These are phyloP conservation scores for Trichoderma brevicompactum DNA, from an alignment of 2,329 filamentous ascomycete genomes.

Conservation along the genomic window DNA sequence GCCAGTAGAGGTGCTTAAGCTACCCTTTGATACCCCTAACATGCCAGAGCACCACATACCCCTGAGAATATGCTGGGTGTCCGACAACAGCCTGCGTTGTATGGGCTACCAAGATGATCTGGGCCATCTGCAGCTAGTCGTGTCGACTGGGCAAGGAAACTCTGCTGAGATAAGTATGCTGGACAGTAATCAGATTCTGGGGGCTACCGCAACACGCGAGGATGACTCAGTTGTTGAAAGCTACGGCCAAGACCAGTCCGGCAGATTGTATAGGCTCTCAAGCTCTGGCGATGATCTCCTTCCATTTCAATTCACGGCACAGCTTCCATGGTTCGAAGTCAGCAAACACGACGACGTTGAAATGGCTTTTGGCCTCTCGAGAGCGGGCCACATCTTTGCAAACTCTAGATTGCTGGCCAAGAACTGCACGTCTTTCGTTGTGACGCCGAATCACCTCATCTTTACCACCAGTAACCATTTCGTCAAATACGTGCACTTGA, in stretches of 20 bases:
- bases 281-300: constrained; percentile 42
- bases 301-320: constrained; percentile 47
- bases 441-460: constrained; percentile 81
- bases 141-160: constrained; percentile 31
- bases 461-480: constrained; percentile 92
- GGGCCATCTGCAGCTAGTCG: constrained; percentile 34
- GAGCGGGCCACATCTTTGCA: constrained; percentile 77
- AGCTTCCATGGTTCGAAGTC: constrained; percentile 59
- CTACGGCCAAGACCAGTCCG: constrained; percentile 53
- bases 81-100: constrained; percentile 38
- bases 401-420: constrained; percentile 74
- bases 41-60: constrained; percentile 36
- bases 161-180: constrained; percentile 32
- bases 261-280: constrained; percentile 50
- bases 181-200: constrained; percentile 34
- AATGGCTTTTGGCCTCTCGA: constrained; percentile 67
- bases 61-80: constrained; percentile 42
- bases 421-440: constrained; percentile 89
- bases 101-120: constrained; percentile 40
- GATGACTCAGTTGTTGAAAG: constrained; percentile 39
- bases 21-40: constrained; percentile 45
- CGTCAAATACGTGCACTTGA: constrained; percentile 89
- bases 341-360: constrained; percentile 49
- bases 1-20: constrained; percentile 47
- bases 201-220: constrained; percentile 43